Evolutionary conservation across 208 protist species (phyloP).

Genomic region (Strigomonas culicis): DNA sequence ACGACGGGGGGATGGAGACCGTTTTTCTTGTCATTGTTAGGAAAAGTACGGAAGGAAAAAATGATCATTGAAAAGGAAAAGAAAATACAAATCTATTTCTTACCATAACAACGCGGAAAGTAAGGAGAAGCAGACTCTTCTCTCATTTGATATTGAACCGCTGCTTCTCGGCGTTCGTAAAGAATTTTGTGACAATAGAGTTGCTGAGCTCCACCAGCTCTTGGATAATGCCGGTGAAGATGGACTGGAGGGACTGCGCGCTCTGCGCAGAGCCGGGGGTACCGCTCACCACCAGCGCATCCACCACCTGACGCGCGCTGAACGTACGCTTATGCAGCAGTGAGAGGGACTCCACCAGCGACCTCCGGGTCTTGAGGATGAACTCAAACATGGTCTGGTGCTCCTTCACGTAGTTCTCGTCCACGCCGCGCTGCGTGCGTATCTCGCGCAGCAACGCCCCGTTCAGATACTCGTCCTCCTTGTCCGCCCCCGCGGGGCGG

Average conservation of each 20-base stretch:
- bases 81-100: slow-evolving; percentile 3
- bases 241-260: slow-evolving; percentile 26
- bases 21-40: too few relatives aligned
- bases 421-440: slow-evolving; percentile 19
- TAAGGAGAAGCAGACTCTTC: background rate
- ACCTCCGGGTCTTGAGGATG: slow-evolving; percentile 67
- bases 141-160: slow-evolving; percentile 38
- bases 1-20: too few relatives aligned
- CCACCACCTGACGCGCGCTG: slow-evolving; percentile 63
- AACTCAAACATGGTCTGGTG: slow-evolving; percentile 76
- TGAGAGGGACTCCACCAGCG: slow-evolving; percentile 61
- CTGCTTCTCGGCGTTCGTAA: slow-evolving; percentile 64
- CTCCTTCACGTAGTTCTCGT: slow-evolving; percentile 65
- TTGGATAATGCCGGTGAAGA: slow-evolving; percentile 47
- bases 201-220: slow-evolving; percentile 60
- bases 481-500: background rate
- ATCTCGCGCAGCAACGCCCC: slow-evolving; percentile 27
- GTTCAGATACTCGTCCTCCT: slow-evolving; percentile 22
- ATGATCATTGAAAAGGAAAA: background rate
- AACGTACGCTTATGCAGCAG: slow-evolving; percentile 47
- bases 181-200: slow-evolving; percentile 37
- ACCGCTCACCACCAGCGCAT: slow-evolving; percentile 38
- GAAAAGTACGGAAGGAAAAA: too few relatives aligned
- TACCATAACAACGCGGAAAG: background rate
- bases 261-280: slow-evolving; percentile 14